These are phyloP conservation scores for Talaromyces sp. DNA, from an alignment of 2,329 filamentous ascomycete species.

Conservation along the genomic window DNA sequence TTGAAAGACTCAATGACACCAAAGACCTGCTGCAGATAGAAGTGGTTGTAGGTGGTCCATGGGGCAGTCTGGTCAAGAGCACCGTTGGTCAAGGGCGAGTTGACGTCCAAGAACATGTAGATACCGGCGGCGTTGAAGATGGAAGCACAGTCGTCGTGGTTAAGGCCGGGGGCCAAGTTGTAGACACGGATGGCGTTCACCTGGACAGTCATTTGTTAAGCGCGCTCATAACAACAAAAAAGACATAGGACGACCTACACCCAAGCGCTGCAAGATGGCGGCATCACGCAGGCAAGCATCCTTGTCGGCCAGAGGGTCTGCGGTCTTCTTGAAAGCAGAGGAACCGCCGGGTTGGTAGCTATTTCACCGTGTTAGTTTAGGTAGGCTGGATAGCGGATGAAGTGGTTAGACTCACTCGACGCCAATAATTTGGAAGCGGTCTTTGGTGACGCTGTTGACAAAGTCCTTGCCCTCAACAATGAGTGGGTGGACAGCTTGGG, in stretches of 20 bases:
- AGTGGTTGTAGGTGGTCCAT: constrained; percentile 50
- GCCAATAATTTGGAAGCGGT: constrained; percentile 59
- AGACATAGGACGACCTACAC: constrained; percentile 36
- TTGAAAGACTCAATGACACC: constrained; percentile 64
- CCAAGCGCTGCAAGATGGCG: constrained; percentile 58
- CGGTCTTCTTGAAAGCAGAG: constrained; percentile 50
- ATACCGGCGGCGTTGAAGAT: constrained; percentile 65
- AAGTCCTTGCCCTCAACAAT: constrained; percentile 58
- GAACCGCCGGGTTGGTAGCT: constrained; percentile 61
- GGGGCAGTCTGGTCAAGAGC: constrained; percentile 55
- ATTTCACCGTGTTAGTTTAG: constrained; percentile 15
- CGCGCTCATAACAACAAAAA: background rate
- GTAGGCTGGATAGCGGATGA: constrained; percentile 11
- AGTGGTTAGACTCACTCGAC: constrained; percentile 47
- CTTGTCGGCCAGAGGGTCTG: constrained; percentile 56
- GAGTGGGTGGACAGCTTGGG: constrained; percentile 52
- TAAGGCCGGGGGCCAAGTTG: constrained; percentile 56
- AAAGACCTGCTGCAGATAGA: constrained; percentile 57
- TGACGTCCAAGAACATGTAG: constrained; percentile 64
- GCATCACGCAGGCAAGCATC: constrained; percentile 59
- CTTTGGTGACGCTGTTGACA: constrained; percentile 53
- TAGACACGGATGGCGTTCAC: constrained; percentile 63
- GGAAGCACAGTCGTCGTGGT: constrained; percentile 59
- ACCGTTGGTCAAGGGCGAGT: constrained; percentile 54
- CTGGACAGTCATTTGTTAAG: constrained; percentile 21